Conservation (phyloP, 1,284 basidiomycete species). For the Moesziomyces globuligerus region DNA sequence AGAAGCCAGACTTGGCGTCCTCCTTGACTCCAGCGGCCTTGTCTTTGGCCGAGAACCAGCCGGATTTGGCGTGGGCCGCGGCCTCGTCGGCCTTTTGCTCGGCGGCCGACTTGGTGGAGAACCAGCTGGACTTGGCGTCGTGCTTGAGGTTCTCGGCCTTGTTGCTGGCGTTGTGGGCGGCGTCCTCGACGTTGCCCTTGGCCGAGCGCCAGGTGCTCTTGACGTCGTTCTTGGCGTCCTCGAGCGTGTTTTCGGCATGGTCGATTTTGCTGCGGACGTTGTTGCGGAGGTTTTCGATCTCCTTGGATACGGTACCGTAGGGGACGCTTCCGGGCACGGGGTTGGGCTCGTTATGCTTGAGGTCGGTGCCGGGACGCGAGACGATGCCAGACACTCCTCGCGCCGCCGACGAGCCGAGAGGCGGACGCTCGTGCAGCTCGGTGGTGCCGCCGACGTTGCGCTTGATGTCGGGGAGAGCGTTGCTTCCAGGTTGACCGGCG, state of each 20-base stretch:
- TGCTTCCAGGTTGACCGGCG: conserved; percentile 32
- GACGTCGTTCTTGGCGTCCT: conserved; percentile 27
- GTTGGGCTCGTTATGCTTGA: conserved; percentile 35
- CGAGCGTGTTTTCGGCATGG: conserved; percentile 23
- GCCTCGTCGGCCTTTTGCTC: conserved; percentile 30
- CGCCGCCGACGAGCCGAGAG: conserved; percentile 43
- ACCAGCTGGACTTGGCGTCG: conserved; percentile 35
- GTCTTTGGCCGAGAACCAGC: conserved; percentile 29
- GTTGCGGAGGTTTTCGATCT: conserved; percentile 29
- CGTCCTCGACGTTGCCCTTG: conserved; percentile 24
- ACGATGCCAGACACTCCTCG: conserved; percentile 39
- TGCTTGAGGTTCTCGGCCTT: conserved; percentile 33
- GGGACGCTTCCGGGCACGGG: conserved; percentile 31
- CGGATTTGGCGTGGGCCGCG: conserved; percentile 23
- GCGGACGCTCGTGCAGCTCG: conserved; percentile 43
- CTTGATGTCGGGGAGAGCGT: conserved; percentile 41
- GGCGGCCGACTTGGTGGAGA: conserved; percentile 33
- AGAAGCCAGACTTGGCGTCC: conserved; percentile 16
- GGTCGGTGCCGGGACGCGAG: conserved; percentile 38
- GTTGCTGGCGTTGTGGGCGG: conserved; percentile 15
- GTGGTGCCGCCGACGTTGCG: conserved; percentile 19
- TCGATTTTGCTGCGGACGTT: conserved; percentile 34
- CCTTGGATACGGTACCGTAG: conserved; percentile 43
- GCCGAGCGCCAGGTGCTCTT: conserved; percentile 34
- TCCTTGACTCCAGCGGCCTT: conserved; percentile 23